A percentile compares a stretch with the other conserved stretches of the same genome.
phyloP scores from a whole-genome alignment of 768 basidiomycete species.

The Nidularia sp. region DNA sequence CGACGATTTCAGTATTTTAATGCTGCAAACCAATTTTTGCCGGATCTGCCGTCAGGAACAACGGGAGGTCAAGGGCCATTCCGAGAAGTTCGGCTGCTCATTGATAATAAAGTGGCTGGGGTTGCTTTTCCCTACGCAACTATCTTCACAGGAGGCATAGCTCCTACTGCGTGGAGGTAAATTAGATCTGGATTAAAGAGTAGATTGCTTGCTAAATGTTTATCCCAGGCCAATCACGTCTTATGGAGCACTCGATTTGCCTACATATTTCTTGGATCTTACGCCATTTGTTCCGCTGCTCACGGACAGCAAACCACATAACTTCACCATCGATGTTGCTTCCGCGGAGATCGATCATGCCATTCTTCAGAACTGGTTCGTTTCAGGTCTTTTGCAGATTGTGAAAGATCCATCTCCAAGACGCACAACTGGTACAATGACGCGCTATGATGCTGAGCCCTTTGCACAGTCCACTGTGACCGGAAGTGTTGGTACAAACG shows the following conservation, averaged over 20 bases:
- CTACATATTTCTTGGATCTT: conserved; percentile 73
- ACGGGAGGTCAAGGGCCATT: conserved; percentile 43
- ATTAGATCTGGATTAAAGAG: background rate
- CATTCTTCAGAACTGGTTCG: conserved; percentile 76
- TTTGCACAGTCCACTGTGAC: conserved; percentile 50
- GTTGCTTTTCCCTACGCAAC: conserved; percentile 50
- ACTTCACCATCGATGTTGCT: conserved; percentile 66
- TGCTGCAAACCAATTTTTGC: conserved; percentile 54
- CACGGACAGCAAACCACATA: conserved; percentile 65
- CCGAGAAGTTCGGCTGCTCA: conserved; percentile 42
- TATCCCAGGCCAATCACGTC: conserved; percentile 61
- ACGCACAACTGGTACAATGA: conserved; percentile 69
- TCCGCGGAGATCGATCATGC: conserved; percentile 63
- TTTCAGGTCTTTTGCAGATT: conserved; percentile 69
- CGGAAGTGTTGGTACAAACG: conserved; percentile 34
- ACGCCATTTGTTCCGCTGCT: conserved; percentile 75
- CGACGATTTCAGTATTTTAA: conserved; percentile 56
- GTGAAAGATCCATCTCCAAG: conserved; percentile 55
- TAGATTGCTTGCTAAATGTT: background rate
- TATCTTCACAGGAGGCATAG: conserved; percentile 75
- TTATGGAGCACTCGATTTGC: conserved; percentile 73
- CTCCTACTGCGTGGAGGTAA: conserved; percentile 68
- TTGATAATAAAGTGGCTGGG: conserved; percentile 44
- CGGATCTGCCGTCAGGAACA: conserved; percentile 43
- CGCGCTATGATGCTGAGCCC: conserved; percentile 48